phyloP scores from a whole-genome alignment of 1,284 basidiomycete genomes.

The Rhodotorula mucilaginosa region DNA sequence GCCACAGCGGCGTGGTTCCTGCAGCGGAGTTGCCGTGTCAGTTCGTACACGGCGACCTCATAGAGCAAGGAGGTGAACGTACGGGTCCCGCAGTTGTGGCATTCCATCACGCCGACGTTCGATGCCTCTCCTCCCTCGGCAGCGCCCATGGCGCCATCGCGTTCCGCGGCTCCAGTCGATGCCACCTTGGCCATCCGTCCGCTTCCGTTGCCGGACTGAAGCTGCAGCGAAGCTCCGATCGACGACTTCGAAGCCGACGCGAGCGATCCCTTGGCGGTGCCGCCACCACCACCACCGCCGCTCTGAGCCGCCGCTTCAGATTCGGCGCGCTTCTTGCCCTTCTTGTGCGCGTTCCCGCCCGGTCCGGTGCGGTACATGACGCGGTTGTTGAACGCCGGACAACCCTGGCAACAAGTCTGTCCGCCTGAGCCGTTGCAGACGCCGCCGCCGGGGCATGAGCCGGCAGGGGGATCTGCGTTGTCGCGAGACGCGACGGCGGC shows the following conservation, averaged over 20 bases:
- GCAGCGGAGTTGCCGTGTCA: not conserved
- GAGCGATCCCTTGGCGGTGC: not conserved
- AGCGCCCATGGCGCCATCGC: not conserved
- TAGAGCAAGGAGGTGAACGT: not conserved
- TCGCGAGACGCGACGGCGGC: constrained; percentile 2
- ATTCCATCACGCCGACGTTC: constrained; percentile 41
- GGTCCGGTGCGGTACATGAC: constrained; percentile 21
- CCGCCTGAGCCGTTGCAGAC: constrained; percentile 93
- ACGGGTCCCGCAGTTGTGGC: constrained; percentile 45
- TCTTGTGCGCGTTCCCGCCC: constrained; percentile 7
- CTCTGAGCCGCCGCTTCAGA: not conserved
- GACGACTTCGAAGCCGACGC: no score
- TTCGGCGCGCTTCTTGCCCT: not conserved
- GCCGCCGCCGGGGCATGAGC: constrained; percentile 91
- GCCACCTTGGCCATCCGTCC: no score
- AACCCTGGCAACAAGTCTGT: constrained; percentile 82
- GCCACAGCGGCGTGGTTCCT: constrained; percentile 83
- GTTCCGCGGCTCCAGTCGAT: not conserved
- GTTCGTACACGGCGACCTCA: no score
- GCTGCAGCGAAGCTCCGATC: no score
- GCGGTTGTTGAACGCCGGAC: constrained; percentile 87
- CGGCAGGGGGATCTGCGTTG: constrained; percentile 34
- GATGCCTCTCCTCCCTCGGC: constrained; percentile 2
- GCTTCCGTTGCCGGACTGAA: no score
- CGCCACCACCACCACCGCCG: not conserved